These are phyloP conservation scores for Halenospora varia DNA, from an alignment of 495 filamentous ascomycete genomes.

Conservation along the genomic window DNA sequence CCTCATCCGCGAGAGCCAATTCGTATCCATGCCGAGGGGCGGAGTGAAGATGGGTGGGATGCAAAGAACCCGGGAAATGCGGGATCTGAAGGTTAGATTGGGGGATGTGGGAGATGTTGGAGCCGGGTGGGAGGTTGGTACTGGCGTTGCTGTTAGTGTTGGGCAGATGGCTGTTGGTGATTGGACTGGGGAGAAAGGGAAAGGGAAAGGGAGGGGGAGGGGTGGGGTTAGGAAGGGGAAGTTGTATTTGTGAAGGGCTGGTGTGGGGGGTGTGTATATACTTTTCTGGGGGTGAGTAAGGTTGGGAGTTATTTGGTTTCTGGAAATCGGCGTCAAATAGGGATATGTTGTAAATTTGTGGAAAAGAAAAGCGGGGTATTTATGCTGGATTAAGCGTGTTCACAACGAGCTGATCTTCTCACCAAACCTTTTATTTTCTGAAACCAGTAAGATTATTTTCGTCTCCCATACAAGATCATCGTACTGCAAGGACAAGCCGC, in stretches of 20 bases:
- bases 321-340: too few species aligned
- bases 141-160: slow-evolving; percentile 13
- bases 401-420: too few species aligned
- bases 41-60: slow-evolving; percentile 10
- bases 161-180: slow-evolving; percentile 3
- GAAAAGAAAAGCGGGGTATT: too few species aligned
- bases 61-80: slow-evolving; percentile 4
- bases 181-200: slow-evolving; percentile 33
- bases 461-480: too few species aligned
- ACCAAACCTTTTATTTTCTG: too few species aligned
- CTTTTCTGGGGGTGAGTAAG: too few species aligned
- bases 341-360: too few species aligned
- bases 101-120: slow-evolving; percentile 20
- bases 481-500: too few species aligned
- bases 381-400: too few species aligned
- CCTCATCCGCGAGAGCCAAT: slow-evolving; percentile 3
- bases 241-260: slow-evolving; percentile 22
- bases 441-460: too few species aligned
- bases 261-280: too few species aligned
- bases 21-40: slow-evolving; percentile 8
- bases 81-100: slow-evolving; percentile 7
- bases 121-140: slow-evolving; percentile 12
- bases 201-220: slow-evolving; percentile 28
- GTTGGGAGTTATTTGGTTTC: too few species aligned
- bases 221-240: slow-evolving; percentile 10